Conservation (phyloP, 352 stramenopile genomes). For the Phytophthora boehmeriae region DNA sequence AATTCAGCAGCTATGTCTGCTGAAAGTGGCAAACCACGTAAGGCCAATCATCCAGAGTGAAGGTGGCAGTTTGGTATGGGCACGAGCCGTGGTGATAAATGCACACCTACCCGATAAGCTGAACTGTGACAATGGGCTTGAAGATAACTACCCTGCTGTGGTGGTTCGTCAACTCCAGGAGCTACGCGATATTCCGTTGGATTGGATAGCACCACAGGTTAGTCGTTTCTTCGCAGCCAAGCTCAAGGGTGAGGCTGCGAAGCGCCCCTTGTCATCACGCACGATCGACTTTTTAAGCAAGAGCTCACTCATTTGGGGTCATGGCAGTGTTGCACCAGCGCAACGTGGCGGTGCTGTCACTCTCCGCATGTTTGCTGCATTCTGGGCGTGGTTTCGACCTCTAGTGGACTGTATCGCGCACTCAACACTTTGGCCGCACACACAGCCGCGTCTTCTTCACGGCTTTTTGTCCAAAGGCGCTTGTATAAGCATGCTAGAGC, state of each 20-base stretch:
- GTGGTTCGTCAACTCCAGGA: slow-evolving; percentile 49
- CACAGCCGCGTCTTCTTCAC: slow-evolving; percentile 77
- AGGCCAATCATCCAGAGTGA: slow-evolving; percentile 45
- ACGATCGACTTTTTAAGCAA: slow-evolving; percentile 84
- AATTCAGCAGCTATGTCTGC: slow-evolving; percentile 49
- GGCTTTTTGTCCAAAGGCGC: slow-evolving; percentile 85
- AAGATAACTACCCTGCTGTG: slow-evolving; percentile 25
- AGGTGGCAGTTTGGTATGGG: slow-evolving; percentile 69
- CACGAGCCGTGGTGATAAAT: slow-evolving; percentile 65
- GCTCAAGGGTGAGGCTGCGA: slow-evolving; percentile 66
- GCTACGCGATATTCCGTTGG: slow-evolving; percentile 52
- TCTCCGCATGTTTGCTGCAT: slow-evolving; percentile 70
- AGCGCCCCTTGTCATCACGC: slow-evolving; percentile 65
- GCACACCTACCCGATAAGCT: slow-evolving; percentile 17
- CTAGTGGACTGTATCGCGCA: slow-evolving; percentile 69
- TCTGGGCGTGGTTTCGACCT: slow-evolving; percentile 79
- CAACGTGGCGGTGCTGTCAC: slow-evolving; percentile 52
- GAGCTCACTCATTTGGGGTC: slow-evolving; percentile 74
- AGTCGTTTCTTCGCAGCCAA: slow-evolving; percentile 84
- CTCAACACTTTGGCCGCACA: slow-evolving; percentile 70
- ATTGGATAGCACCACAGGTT: slow-evolving; percentile 68
- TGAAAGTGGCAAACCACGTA: slow-evolving; percentile 62
- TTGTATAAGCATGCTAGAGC: slow-evolving; percentile 76
- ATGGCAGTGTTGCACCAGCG: slow-evolving; percentile 31
- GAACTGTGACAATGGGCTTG: slow-evolving; percentile 7